A percentile compares a stretch with the other conserved stretches of the same genome.
Conservation (phyloP, 805 yeast genomes). For the Ogataea naganishii region DNA sequence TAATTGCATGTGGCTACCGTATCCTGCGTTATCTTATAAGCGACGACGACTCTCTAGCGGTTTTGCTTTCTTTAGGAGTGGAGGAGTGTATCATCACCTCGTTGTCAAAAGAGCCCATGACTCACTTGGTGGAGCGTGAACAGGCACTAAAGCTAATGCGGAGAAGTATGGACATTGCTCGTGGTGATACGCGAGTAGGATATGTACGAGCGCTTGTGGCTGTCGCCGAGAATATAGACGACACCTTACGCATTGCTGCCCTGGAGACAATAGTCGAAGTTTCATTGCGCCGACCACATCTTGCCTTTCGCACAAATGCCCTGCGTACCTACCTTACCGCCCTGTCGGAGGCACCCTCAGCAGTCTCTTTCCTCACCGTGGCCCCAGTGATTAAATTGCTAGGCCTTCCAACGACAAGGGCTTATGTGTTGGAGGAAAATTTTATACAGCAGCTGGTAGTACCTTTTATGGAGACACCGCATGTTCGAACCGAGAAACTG, state of each 20-base stretch:
- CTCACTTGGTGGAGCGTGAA: slow-evolving; percentile 50
- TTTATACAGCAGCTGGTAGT: slow-evolving; percentile 59
- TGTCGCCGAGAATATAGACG: slow-evolving; percentile 46
- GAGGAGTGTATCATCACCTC: slow-evolving; percentile 60
- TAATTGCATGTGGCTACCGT: slow-evolving; percentile 70
- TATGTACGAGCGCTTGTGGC: slow-evolving; percentile 60
- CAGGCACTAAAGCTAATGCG: slow-evolving; percentile 72
- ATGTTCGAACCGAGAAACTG: slow-evolving; percentile 40
- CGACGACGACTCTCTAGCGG: slow-evolving; percentile 43
- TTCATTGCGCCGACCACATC: slow-evolving; percentile 33
- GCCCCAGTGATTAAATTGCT: slow-evolving; percentile 45
- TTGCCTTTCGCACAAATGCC: slow-evolving; percentile 36
- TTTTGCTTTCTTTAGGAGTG: slow-evolving; percentile 44
- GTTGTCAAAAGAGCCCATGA: slow-evolving; percentile 40
- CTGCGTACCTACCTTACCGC: slow-evolving; percentile 33
- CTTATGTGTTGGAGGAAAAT: slow-evolving; percentile 46
- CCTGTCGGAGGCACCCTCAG: slow-evolving; percentile 47
- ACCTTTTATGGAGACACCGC: slow-evolving; percentile 58
- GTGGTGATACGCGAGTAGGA: slow-evolving; percentile 55
- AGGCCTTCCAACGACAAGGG: slow-evolving; percentile 47
- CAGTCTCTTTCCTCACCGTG: slow-evolving; percentile 31
- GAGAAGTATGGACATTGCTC: slow-evolving; percentile 43
- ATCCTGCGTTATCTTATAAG: slow-evolving; percentile 58
- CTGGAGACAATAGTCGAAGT: slow-evolving; percentile 48
- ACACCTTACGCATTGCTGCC: slow-evolving; percentile 39